A percentile compares a stretch with the other conserved stretches of the same genome.
phyloP scores from a whole-genome alignment of 208 protist genomes.

The Trypanosoma cruzi region DNA sequence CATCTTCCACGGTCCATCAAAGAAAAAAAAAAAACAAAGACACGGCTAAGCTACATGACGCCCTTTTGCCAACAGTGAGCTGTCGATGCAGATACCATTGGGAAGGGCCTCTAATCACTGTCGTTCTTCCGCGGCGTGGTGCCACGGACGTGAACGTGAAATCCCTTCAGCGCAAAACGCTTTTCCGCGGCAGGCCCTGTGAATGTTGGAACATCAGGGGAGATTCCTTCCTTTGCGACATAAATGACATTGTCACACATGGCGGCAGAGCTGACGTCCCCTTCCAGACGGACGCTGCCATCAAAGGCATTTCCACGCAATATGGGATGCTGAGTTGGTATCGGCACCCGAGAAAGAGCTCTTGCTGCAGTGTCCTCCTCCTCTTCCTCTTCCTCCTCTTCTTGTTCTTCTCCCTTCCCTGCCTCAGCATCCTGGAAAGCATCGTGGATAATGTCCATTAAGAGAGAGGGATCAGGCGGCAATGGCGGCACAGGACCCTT shows the following conservation, averaged over 20 bases:
- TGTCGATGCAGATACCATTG: background rate
- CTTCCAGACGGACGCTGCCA: slow-evolving; percentile 69
- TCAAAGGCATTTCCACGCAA: slow-evolving; percentile 56
- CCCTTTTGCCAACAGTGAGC: background rate
- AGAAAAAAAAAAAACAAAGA: background rate
- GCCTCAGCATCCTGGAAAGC: background rate
- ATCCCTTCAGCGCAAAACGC: slow-evolving; percentile 29
- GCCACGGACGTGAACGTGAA: slow-evolving; percentile 26
- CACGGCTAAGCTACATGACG: background rate
- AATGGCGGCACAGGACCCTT: slow-evolving; percentile 45
- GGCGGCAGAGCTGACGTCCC: slow-evolving; percentile 56
- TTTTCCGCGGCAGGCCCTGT: slow-evolving; percentile 21
- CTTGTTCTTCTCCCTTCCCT: slow-evolving; percentile 21
- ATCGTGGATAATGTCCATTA: slow-evolving; percentile 13
- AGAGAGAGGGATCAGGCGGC: slow-evolving; percentile 31
- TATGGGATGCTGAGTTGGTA: slow-evolving; percentile 59
- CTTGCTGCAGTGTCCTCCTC: slow-evolving; percentile 33
- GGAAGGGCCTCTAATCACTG: slow-evolving; percentile 20
- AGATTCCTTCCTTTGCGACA: slow-evolving; percentile 25
- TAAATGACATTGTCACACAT: slow-evolving; percentile 82
- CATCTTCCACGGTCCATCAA: background rate
- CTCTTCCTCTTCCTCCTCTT: slow-evolving; percentile 52
- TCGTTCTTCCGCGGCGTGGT: slow-evolving; percentile 17
- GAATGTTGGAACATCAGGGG: slow-evolving; percentile 1
- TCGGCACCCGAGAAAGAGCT: slow-evolving; percentile 3